Evolutionary conservation across 768 basidiomycete genomes (phyloP), one percentile per base, ranked within the genome.

Genomic region (Mycena rebaudengoi): DNA sequence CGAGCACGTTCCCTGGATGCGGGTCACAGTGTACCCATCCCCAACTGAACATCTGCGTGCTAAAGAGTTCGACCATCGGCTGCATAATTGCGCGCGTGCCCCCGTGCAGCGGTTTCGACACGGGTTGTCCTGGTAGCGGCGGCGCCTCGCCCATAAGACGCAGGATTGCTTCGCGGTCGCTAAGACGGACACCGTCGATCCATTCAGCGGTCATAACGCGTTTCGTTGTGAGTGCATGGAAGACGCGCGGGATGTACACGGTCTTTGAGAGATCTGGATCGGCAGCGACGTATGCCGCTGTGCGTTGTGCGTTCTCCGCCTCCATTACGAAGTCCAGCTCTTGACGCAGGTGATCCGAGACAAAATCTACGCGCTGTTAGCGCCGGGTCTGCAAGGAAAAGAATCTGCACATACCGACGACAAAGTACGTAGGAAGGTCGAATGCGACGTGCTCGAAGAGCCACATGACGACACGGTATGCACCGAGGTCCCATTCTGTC

Each of bases 41-140:
- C 92, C 92, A 98, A 61, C 85, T 85, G 74, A 98, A 98, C 76
- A 96, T 96, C 80, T 88, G 94, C 3, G 91, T 93, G 29, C 90
- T 90, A 80, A 96, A 96, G 2, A 95, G 81, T 64, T 94, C 90
- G 35, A 95, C 88, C 85, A 95, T 94, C 21, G 89, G 88, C 63
- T 92, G 87, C 94, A 98, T 95, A 58, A 93, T 82, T 30, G 83
- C 78, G 52, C 80, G 76, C 33, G 86, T 77, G 25, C 91, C 91
- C 12, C 91, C 90, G 66, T 83, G 84, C 11, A 91, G 77, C 18
- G 82, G 79, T n/a, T n/a, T n/a, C n/a, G n/a, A n/a, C n/a, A n/a
- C n/a, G n/a, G n/a, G n/a, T n/a, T n/a, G n/a, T n/a, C 53, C 72
- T 77, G 4, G 73, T 37, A 12, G 76, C 74, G 30, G 76, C 71